Percentiles rank a stretch among this genome's conserved stretches.
Evolutionary conservation across 441 rosid genomes (phyloP).

Genomic region (Populus hybrid): DNA sequence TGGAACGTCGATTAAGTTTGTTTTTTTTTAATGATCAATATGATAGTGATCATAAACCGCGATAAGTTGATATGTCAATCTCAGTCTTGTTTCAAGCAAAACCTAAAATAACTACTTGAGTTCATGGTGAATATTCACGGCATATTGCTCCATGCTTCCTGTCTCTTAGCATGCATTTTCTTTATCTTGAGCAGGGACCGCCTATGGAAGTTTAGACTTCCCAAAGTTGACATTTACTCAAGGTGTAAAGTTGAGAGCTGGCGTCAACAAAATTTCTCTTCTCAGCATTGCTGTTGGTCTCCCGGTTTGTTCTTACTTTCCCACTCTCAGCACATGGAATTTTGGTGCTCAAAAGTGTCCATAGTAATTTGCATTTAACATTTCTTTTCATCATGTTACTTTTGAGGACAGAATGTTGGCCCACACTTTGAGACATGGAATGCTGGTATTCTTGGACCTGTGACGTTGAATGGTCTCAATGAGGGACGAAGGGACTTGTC

Average conservation of each 20-base stretch:
- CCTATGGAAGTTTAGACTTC: slow-evolving; percentile 76
- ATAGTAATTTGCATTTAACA: slow-evolving; percentile 6
- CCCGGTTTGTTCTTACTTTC: slow-evolving; percentile 54
- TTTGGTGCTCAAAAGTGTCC: neutral
- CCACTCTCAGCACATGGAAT: neutral
- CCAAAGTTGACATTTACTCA: slow-evolving; percentile 69
- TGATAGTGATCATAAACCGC: neutral
- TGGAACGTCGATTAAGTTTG: neutral
- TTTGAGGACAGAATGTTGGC: slow-evolving; percentile 74
- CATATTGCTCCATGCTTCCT: neutral
- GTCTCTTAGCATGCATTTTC: slow-evolving; percentile 1
- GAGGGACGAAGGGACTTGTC: slow-evolving; percentile 84
- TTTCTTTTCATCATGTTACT: slow-evolving; percentile 10
- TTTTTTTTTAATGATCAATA: neutral
- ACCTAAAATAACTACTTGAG: neutral
- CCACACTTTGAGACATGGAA: slow-evolving; percentile 98
- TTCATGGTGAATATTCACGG: neutral
- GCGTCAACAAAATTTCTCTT: slow-evolving; percentile 70
- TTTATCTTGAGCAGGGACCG: slow-evolving; percentile 54
- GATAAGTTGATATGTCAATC: neutral
- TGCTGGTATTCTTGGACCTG: slow-evolving; percentile 94
- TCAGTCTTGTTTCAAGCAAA: neutral
- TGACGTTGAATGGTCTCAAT: slow-evolving; percentile 63
- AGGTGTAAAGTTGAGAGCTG: slow-evolving; percentile 72
- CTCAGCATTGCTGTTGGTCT: slow-evolving; percentile 94